phyloP scores from a whole-genome alignment of 345 rosid species.

The Eucalyptus grandis region DNA sequence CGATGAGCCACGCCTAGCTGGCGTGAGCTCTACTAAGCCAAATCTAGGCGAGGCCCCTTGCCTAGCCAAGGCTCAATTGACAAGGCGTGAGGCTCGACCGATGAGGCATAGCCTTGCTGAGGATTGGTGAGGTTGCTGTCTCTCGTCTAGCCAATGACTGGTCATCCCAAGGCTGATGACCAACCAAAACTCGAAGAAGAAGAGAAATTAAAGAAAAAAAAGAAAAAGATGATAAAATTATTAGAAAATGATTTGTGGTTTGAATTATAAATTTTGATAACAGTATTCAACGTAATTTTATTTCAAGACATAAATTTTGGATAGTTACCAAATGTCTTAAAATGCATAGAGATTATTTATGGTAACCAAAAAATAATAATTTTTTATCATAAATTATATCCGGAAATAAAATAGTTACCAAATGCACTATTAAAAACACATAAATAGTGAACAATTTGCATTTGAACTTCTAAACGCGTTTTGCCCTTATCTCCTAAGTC shows the following conservation, averaged over 20 bases:
- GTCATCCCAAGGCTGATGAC: rapidly evolving
- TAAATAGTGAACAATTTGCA: no score
- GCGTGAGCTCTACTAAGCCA: rapidly evolving
- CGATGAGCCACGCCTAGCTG: rapidly evolving
- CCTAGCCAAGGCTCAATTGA: rapidly evolving
- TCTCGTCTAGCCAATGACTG: no score
- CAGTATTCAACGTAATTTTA: rapidly evolving
- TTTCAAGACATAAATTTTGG: rapidly evolving
- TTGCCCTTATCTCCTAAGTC: neutral
- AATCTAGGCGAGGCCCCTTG: rapidly evolving
- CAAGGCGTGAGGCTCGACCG: no score
- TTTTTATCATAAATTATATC: rapidly evolving
- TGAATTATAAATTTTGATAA: rapidly evolving
- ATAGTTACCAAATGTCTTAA: rapidly evolving
- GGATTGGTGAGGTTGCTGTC: rapidly evolving
- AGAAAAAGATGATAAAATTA: rapidly evolving
- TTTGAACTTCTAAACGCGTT: neutral
- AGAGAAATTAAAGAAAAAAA: no score
- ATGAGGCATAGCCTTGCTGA: rapidly evolving
- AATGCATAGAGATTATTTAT: rapidly evolving
- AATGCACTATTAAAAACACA: rapidly evolving
- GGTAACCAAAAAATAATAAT: rapidly evolving
- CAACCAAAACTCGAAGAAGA: no score
- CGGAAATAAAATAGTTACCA: rapidly evolving
- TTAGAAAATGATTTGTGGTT: no score